Conservation (phyloP, 768 basidiomycete species). For the Lactarius tabidus region DNA sequence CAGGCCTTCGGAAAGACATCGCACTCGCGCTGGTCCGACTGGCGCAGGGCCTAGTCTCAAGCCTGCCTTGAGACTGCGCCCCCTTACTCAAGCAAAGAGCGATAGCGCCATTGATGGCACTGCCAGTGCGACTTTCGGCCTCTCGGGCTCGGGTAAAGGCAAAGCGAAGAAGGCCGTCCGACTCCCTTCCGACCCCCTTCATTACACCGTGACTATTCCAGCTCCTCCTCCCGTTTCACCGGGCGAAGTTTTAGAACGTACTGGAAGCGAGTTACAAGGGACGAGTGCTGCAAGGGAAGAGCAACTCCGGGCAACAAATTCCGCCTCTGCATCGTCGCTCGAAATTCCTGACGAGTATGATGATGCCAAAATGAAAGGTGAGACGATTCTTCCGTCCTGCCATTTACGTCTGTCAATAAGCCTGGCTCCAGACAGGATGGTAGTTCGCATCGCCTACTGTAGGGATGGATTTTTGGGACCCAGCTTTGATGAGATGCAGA, state of each 20-base stretch:
- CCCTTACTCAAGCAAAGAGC: constrained; percentile 5
- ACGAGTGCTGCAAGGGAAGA: constrained; percentile 63
- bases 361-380: constrained; percentile 74
- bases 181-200: not conserved
- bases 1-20: not conserved
- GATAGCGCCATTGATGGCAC: constrained; percentile 3
- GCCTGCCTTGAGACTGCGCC: constrained; percentile 3
- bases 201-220: constrained; percentile 29
- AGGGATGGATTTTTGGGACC: constrained; percentile 45
- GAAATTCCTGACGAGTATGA: constrained; percentile 31
- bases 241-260: constrained; percentile 60
- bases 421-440: constrained; percentile 71
- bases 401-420: constrained; percentile 23
- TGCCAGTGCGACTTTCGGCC: too few species aligned
- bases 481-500: constrained; percentile 61
- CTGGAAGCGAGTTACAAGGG: constrained; percentile 48
- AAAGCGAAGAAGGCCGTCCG: constrained; percentile 23
- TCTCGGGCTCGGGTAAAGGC: constrained; percentile 27
- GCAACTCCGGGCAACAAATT: constrained; percentile 27
- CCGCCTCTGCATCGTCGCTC: constrained; percentile 16
- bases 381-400: constrained; percentile 19
- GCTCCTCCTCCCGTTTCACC: constrained; percentile 48
- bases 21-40: not conserved
- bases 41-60: not conserved
- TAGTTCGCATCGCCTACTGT: constrained; percentile 70